Evolutionary conservation across 2,329 filamentous ascomycete genomes (phyloP), one percentile per base, ranked within the genome.

Genomic region (Orbilia javanica): DNA sequence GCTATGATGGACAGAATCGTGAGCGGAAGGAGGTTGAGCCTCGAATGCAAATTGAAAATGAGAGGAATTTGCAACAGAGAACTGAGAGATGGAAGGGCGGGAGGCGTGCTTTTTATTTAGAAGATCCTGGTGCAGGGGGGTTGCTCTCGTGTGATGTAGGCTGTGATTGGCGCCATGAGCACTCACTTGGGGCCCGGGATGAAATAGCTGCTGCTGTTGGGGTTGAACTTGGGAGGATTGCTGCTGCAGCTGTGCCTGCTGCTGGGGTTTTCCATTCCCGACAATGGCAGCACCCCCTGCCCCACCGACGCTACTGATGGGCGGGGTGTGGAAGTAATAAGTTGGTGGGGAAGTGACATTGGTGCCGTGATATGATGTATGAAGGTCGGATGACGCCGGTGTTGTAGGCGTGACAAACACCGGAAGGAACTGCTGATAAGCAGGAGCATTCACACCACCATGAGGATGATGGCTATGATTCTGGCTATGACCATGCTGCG

Each of bases 361-460:
- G 44, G 74, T 67, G 62, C 74, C 74, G 74, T 78, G 74, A 78
- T 78, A 78, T 63, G 74, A 72, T 39, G 74, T 78, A 55, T 78
- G 74, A 52, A 72, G 74, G 74, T 78, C 74, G 67, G 74, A 78
- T 78, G 74, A 78, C 74, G 74, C 74, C 52, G 74, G 74, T 67
- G 74, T 78, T 78, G 74, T 68, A 29, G 74, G 74, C 74, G 74
- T 78, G 74, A 78, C 74, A 78, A 78, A 78, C 74, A 63, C 52
- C 13, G 74, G 67, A 10, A 78, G 42, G 74, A 72, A 78, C 67
- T 72, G 74, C 60, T 78, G 74, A 70, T 77, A 77, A 65, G 64
- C 65, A 52, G 67, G 7, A 7, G 20, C 70, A 50, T 67, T 73
- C 39, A 50, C 34, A 39, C 15, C 46, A 42, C 10, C 55, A 44